Evolutionary conservation across 768 basidiomycete species (phyloP).

Genomic region (Leccinellum luteum): DNA sequence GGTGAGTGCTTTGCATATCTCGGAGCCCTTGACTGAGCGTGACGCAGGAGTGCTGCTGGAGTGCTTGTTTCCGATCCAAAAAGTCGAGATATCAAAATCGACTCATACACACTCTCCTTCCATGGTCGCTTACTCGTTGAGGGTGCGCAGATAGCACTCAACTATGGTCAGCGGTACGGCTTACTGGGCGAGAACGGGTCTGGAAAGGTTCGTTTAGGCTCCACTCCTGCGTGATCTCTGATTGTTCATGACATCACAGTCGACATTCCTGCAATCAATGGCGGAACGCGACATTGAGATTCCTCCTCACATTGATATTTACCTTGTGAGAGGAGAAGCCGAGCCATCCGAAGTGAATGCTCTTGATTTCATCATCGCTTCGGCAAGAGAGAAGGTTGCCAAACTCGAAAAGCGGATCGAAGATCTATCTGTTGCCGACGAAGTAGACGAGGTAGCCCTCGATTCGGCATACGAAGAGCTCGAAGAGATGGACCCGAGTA

Average conservation of each 20-base stretch:
- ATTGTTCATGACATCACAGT: constrained; percentile 44
- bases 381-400: constrained; percentile 90
- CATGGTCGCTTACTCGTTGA: constrained; percentile 86
- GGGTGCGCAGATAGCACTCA: constrained; percentile 65
- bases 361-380: constrained; percentile 94
- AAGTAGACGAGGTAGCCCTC: constrained; percentile 83
- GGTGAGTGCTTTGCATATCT: constrained; percentile 42
- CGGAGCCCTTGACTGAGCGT: constrained; percentile 6
- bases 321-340: constrained; percentile 93
- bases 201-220: constrained; percentile 74
- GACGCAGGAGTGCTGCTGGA: constrained; percentile 77
- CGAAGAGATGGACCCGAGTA: constrained; percentile 93
- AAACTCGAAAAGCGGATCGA: constrained; percentile 92
- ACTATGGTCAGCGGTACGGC: constrained; percentile 93
- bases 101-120: constrained; percentile 93
- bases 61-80: constrained; percentile 92
- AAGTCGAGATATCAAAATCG: constrained; percentile 96
- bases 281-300: constrained; percentile 95
- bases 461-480: constrained; percentile 93
- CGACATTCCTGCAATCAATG: constrained; percentile 93
- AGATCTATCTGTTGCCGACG: constrained; percentile 85
- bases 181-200: constrained; percentile 96
- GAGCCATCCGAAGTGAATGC: constrained; percentile 95
- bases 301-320: constrained; percentile 94
- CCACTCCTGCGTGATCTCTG: constrained; percentile 1